Conservation (phyloP, 805 yeast genomes). For the Candida palmyrensis region DNA sequence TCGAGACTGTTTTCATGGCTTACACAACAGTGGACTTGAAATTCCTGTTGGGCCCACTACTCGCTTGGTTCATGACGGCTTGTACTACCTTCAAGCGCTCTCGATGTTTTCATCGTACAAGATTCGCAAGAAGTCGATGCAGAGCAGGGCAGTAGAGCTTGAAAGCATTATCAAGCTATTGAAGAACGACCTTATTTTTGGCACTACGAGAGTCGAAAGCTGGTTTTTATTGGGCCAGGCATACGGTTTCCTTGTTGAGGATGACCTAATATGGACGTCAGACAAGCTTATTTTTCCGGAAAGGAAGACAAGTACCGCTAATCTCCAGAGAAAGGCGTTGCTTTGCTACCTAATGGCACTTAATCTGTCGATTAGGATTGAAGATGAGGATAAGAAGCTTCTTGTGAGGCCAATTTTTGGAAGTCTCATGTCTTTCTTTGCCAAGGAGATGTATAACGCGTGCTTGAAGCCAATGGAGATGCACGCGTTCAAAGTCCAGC, state of each 20-base stretch:
- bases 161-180: slow-evolving; percentile 67
- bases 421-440: slow-evolving; percentile 48
- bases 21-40: slow-evolving; percentile 23
- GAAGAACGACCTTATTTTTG: slow-evolving; percentile 60
- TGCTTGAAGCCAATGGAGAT: slow-evolving; percentile 61
- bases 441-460: slow-evolving; percentile 56
- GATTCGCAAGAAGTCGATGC: slow-evolving; percentile 68
- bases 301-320: slow-evolving; percentile 54
- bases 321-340: slow-evolving; percentile 62
- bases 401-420: slow-evolving; percentile 31
- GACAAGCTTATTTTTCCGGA: slow-evolving; percentile 68
- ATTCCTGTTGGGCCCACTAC: slow-evolving; percentile 15
- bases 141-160: slow-evolving; percentile 76
- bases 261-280: slow-evolving; percentile 88
- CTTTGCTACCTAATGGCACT: slow-evolving; percentile 74
- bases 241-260: slow-evolving; percentile 74
- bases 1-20: slow-evolving; percentile 50
- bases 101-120: slow-evolving; percentile 64
- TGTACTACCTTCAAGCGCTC: slow-evolving; percentile 67
- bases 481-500: slow-evolving; percentile 45
- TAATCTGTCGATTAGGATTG: slow-evolving; percentile 27
- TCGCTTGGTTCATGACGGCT: slow-evolving; percentile 43
- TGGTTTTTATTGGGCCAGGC: slow-evolving; percentile 86
- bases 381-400: slow-evolving; percentile 10
- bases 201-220: slow-evolving; percentile 67